Base-by-base conservation (phyloP, 495 filamentous ascomycete species). In the Lasiosphaeria hispida region DNA sequence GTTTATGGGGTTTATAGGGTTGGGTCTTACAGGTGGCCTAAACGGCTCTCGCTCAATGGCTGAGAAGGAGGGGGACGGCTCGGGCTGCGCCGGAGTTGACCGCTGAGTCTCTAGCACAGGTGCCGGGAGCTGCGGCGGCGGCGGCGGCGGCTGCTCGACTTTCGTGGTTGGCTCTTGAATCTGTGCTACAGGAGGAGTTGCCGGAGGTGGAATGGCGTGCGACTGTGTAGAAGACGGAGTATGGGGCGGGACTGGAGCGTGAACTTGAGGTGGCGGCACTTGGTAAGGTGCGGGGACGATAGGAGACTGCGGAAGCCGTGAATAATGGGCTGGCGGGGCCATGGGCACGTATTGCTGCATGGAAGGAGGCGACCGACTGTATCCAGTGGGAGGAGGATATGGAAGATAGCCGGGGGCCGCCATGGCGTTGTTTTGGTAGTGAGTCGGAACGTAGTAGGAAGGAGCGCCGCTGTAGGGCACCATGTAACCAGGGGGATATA, bases 21-120 rank as follows among this genome's bases (percentile, higher is more conserved):
- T n/a, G n/a, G n/a, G 30, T 80, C 86, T 80, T 79, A 90, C 87
- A 15, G 85, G 84, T 63, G 86, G 80, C 64, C 75, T 78, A 66
- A 86, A 92, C 0, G 81, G 80, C 34, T 59, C 51, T 30, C 34
- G 37, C 34, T 39, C n/a, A 6, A n/a, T 53, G 17, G 53, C 10
- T 10, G 43, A 45, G 18, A 18, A 45, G 15, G 10, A 45, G n/a
- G 60, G 36, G 7, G 59, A 53, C 18, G 62, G 50, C 38, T 51
- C 34, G 37, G 23, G 6, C n/a, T 34, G 38, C 8, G 33, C 8
- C 9, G 53, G 60, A 30, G 43, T 34, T 6, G 53, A 17, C 42
- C 33, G 48, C 23, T 55, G 45, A 1, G 41, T 41, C 9, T 41
- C 15, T 3, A 34, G 19, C n/a, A 13, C 50, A 47, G 45, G 37